Conservation (phyloP, 495 filamentous ascomycete genomes). For the Xylaria flabelliformis region DNA sequence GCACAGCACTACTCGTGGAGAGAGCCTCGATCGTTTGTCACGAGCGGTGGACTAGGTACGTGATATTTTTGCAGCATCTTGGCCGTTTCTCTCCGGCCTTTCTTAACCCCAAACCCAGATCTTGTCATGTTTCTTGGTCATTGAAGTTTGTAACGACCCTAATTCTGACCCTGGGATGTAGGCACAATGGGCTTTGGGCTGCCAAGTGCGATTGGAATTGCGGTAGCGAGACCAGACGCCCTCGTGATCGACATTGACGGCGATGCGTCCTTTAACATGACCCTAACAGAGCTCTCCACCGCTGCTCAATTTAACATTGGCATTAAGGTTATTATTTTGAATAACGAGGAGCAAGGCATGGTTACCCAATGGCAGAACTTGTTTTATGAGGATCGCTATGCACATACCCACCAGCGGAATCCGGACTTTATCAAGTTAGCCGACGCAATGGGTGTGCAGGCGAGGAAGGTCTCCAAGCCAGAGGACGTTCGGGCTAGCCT, state of each 20-base stretch:
- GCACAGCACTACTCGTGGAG: conserved; percentile 95
- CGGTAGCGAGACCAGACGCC: conserved; percentile 85
- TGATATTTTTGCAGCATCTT: conserved; percentile 7
- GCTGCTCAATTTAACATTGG: conserved; percentile 91
- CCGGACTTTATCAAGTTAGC: conserved; percentile 86
- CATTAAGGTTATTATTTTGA: conserved; percentile 89
- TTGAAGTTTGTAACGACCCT: conserved; percentile 14
- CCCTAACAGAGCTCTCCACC: conserved; percentile 85
- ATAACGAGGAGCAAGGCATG: conserved; percentile 98
- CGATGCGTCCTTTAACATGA: conserved; percentile 96
- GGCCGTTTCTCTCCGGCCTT: conserved; percentile 4
- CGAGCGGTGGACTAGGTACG: conserved; percentile 89
- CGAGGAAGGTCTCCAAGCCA: conserved; percentile 66
- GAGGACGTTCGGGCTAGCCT: conserved; percentile 77
- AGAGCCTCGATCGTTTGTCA: conserved; percentile 84
- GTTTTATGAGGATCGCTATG: conserved; percentile 91
- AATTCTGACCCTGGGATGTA: conserved; percentile 10
- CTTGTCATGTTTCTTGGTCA: conserved; percentile 4
- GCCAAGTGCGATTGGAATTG: conserved; percentile 91
- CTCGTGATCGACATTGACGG: conserved; percentile 95
- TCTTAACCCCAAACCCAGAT: background rate
- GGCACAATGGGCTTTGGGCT: conserved; percentile 85
- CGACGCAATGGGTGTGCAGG: conserved; percentile 82
- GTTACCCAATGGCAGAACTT: conserved; percentile 95
- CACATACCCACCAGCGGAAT: conserved; percentile 90